phyloP scores from a whole-genome alignment of 2,329 filamentous ascomycete species.

The Fusarium sterilihyphosum region DNA sequence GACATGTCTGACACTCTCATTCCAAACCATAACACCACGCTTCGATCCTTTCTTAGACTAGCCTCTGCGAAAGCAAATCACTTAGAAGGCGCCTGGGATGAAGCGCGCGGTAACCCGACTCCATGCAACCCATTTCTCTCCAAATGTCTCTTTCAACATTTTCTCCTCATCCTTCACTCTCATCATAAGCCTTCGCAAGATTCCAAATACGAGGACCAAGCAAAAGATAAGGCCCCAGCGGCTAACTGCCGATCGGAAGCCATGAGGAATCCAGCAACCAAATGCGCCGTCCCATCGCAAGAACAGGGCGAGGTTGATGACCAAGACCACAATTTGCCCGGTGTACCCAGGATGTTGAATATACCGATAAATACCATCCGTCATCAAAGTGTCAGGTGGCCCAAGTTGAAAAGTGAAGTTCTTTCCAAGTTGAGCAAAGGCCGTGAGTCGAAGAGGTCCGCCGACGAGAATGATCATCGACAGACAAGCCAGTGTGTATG shows the following conservation, averaged over 20 bases:
- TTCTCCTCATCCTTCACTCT: background rate
- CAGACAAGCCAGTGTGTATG: background rate
- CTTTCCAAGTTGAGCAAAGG: background rate
- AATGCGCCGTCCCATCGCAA: background rate
- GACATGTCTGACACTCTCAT: background rate
- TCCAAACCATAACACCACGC: background rate
- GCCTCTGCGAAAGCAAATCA: accelerated
- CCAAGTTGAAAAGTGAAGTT: background rate
- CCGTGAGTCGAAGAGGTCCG: background rate
- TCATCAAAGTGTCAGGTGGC: background rate
- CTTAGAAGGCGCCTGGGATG: background rate
- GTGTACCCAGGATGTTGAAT: background rate
- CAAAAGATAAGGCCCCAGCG: background rate
- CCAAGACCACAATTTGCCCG: background rate
- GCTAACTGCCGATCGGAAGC: accelerated
- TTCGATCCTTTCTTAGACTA: background rate
- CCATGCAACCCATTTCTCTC: background rate
- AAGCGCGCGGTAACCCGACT: background rate
- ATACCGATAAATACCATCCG: background rate
- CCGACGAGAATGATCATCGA: background rate
- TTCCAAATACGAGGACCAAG: background rate
- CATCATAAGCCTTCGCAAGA: background rate
- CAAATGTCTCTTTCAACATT: background rate
- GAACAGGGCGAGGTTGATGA: background rate
- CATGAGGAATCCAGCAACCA: background rate